phyloP scores from a whole-genome alignment of 441 rosid species.

The Gossypium schwendimanii region DNA sequence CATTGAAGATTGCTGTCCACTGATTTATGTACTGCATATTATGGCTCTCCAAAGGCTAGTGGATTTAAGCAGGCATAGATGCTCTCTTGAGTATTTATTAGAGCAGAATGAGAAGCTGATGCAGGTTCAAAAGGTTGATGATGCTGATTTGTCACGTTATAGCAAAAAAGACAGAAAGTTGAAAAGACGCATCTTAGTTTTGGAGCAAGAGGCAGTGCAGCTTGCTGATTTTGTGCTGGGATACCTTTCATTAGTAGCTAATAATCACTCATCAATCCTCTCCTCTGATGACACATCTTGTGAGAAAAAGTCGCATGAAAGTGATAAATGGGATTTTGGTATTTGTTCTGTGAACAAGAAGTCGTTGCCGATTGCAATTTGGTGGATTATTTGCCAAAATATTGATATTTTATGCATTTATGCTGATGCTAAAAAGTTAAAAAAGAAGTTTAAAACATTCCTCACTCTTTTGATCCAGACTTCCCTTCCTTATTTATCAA shows the following conservation, averaged over 20 bases:
- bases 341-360: conserved; percentile 48
- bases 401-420: conserved; percentile 73
- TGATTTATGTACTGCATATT: conserved; percentile 50
- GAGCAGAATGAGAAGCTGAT: conserved; percentile 35
- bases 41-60: conserved; percentile 79
- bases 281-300: conserved; percentile 18
- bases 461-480: conserved; percentile 47
- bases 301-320: conserved; percentile 17
- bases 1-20: conserved; percentile 40
- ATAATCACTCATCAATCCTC: conserved; percentile 26
- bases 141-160: conserved; percentile 20
- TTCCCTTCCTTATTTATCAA: conserved; percentile 39
- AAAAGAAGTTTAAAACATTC: conserved; percentile 60
- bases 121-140: conserved; percentile 37
- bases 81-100: conserved; percentile 53
- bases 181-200: conserved; percentile 36
- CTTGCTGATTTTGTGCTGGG: conserved; percentile 59
- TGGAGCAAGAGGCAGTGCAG: conserved; percentile 64
- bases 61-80: conserved; percentile 77
- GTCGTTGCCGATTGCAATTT: conserved; percentile 60
- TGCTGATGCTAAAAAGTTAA: conserved; percentile 54
- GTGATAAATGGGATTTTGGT: conserved; percentile 44
- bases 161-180: conserved; percentile 38
- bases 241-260: conserved; percentile 32
- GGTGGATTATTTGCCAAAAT: conserved; percentile 73